Evolutionary conservation across 352 stramenopile species (phyloP).

Genomic region (Phytophthora pluvialis): DNA sequence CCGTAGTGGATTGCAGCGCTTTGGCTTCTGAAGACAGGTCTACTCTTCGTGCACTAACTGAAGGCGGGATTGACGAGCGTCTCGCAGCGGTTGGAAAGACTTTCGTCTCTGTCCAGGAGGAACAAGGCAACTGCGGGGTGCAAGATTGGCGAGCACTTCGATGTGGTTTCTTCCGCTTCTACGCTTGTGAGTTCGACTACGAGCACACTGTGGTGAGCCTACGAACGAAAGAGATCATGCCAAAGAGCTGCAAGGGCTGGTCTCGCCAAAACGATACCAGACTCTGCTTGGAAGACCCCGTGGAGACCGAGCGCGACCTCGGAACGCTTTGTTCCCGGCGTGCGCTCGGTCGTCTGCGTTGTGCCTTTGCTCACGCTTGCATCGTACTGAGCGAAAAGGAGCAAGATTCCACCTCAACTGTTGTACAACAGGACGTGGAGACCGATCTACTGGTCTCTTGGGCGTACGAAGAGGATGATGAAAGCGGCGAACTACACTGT

Average conservation of each 20-base stretch:
- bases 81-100: conserved; percentile 29
- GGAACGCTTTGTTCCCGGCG: conserved; percentile 69
- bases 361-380: conserved; percentile 57
- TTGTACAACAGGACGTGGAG: conserved; percentile 19
- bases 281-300: conserved; percentile 80
- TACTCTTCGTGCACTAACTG: conserved; percentile 28
- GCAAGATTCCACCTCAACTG: not conserved
- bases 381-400: conserved; percentile 34
- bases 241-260: conserved; percentile 61
- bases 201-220: conserved; percentile 67
- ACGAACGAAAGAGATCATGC: conserved; percentile 35
- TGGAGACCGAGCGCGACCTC: conserved; percentile 74
- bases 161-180: conserved; percentile 78
- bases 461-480: conserved; percentile 37
- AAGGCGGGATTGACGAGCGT: conserved; percentile 26
- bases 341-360: conserved; percentile 56
- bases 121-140: conserved; percentile 4
- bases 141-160: conserved; percentile 47
- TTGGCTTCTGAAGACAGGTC: conserved; percentile 27
- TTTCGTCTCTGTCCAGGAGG: conserved; percentile 11
- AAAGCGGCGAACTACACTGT: conserved; percentile 4
- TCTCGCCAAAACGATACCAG: conserved; percentile 38
- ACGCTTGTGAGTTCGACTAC: conserved; percentile 75
- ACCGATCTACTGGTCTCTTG: conserved; percentile 27
- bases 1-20: conserved; percentile 51